Base-by-base conservation (phyloP, 345 rosid species). In the Citrus australasica region DNA sequence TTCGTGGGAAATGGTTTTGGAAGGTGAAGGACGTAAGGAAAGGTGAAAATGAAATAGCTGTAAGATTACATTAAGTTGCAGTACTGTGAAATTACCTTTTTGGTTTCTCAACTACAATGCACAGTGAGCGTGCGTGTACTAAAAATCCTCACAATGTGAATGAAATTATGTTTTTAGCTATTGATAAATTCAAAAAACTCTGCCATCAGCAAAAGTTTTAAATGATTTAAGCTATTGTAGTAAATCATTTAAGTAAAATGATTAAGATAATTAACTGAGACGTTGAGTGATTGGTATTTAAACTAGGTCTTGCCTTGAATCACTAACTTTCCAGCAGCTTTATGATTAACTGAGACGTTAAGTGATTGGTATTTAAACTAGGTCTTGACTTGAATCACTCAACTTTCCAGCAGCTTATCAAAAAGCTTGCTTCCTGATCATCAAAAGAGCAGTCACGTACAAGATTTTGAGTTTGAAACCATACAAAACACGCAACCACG, bases 41-140 rank as follows among this genome's bases (percentile, higher is more conserved):
- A 38, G 58, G 58, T 53, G 58, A 46, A 63, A 11, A 63, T 78
- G 46, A 53, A 69, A 74, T 78, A 30, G 73, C 40, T 68, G 51
- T 46, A 53, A 17, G 55, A 27, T 37, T 58, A 40, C 77, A 72
- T 38, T 71, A 5, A 55, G 65, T 79, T 35, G 13, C 55, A 19
- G 46, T 53, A 67, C 71, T 55, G 11, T 35, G 3, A 56, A 66
- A 75, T 21, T 30, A 40, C 9, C 22, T 9, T 75, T 62, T 63
- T 46, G 10, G 13, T 46, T 75, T 63, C 24, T 14, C 69, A 63
- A 46, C 32, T 65, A 30, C 0, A 10, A 56, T 72, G 64, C 64
- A 55, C 59, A 16, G 33, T 40, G 38, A 25, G 33, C 9, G 25
- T 59, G 51, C 17, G 5, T 33, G 24, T 32, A 33, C 11, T 32